Conservation (phyloP, 2,329 filamentous ascomycete species). For the Aureobasidium melanogenum region DNA sequence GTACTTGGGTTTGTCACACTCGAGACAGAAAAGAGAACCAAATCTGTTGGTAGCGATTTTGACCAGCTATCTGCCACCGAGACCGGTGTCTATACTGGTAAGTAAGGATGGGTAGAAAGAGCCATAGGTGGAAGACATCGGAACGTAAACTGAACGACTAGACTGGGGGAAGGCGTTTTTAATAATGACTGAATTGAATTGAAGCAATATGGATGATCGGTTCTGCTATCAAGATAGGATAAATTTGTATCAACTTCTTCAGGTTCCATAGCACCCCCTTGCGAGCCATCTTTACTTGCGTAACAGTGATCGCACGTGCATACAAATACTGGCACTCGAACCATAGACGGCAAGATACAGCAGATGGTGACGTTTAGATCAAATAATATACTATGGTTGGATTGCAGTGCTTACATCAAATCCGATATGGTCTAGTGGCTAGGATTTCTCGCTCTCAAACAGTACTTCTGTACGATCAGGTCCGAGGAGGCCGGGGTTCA, state of each 20-base stretch:
- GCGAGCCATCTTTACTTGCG: no score
- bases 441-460: no score
- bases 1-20: conserved; percentile 1
- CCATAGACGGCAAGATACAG: no score
- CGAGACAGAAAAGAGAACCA: neutral
- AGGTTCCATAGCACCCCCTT: neutral
- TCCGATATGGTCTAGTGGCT: no score
- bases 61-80: neutral
- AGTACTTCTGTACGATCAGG: no score
- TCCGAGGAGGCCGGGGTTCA: no score
- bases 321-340: no score
- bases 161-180: neutral
- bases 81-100: neutral
- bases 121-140: neutral
- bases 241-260: neutral
- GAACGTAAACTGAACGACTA: neutral
- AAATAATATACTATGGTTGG: no score
- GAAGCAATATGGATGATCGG: no score
- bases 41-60: neutral
- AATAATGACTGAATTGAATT: neutral
- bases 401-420: neutral
- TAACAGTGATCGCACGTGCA: no score
- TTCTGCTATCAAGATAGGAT: neutral
- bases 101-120: neutral
- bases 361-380: no score